phyloP scores from a whole-genome alignment of 768 basidiomycete species.

The Cystoderma amianthinum region DNA sequence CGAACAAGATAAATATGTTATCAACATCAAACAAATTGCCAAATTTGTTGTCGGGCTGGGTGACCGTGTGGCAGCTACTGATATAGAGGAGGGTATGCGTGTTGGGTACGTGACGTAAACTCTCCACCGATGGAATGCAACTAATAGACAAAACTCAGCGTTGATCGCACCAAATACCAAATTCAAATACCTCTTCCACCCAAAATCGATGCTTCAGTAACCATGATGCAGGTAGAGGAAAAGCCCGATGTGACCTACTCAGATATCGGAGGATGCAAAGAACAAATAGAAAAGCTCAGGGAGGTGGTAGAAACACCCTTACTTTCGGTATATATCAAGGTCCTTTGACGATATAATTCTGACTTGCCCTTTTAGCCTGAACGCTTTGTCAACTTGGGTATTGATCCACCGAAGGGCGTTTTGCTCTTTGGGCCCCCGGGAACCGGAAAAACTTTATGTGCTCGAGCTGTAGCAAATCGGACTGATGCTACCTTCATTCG shows the following conservation, averaged over 20 bases:
- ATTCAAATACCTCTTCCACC: conserved; percentile 98
- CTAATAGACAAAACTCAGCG: conserved; percentile 38
- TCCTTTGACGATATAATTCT: too few species aligned
- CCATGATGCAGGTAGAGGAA: conserved; percentile 99
- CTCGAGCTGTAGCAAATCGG: conserved; percentile 95
- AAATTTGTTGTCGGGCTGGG: conserved; percentile 98
- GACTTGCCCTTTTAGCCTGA: conserved; percentile 91
- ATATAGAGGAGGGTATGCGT: conserved; percentile 99
- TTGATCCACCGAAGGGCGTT: conserved; percentile 98
- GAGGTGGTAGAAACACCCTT: conserved; percentile 98
- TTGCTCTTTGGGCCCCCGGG: conserved; percentile 93
- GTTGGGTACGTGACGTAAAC: conserved; percentile 71
- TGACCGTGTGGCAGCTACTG: conserved; percentile 93
- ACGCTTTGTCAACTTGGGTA: conserved; percentile 95
- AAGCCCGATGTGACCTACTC: conserved; percentile 98
- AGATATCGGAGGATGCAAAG: conserved; percentile 97
- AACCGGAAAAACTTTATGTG: conserved; percentile 98
- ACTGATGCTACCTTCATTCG: conserved; percentile 99
- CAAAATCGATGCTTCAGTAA: conserved; percentile 98
- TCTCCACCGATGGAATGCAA: neutral
- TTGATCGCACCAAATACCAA: conserved; percentile 95
- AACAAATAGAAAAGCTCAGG: conserved; percentile 97
- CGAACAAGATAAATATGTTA: conserved; percentile 98
- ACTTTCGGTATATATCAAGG: conserved; percentile 60
- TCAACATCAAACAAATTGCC: conserved; percentile 99